A percentile compares a stretch with the other conserved stretches of the same genome.
These are phyloP conservation scores for Amanita phalloides DNA, from an alignment of 768 basidiomycete species.

Conservation along the genomic window DNA sequence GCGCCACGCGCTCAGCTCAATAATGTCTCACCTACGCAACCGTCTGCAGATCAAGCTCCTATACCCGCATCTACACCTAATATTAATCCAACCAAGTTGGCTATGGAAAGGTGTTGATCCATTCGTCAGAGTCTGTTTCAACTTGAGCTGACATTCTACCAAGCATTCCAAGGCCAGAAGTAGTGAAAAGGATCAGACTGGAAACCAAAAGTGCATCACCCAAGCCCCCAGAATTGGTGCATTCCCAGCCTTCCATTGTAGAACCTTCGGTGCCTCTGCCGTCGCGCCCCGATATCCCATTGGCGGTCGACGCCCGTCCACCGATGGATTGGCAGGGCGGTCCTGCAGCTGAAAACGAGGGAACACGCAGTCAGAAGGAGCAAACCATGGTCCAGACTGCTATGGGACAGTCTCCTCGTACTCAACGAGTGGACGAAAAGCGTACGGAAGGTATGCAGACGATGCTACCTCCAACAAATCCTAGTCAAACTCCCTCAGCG, in stretches of 20 bases:
- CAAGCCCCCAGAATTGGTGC: not conserved
- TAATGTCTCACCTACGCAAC: conserved; percentile 15
- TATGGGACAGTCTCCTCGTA: conserved; percentile 20
- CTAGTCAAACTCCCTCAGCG: conserved; percentile 70
- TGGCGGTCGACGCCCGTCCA: not conserved
- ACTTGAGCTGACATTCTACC: conserved; percentile 1
- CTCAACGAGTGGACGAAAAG: conserved; percentile 30
- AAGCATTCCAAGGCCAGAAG: conserved; percentile 73
- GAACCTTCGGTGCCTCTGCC: not conserved
- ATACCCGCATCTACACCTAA: conserved; percentile 8
- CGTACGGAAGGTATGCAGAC: conserved; percentile 28
- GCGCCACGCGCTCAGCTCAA: conserved; percentile 48
- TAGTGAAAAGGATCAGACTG: conserved; percentile 51
- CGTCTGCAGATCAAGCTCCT: conserved; percentile 15
- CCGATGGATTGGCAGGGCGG: not conserved
- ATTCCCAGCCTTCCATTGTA: not conserved
- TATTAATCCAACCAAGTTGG: conserved; percentile 39
- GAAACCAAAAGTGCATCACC: conserved; percentile 21
- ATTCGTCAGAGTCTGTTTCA: not conserved
- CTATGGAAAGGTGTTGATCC: conserved; percentile 51
- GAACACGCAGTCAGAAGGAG: not conserved
- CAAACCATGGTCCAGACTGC: conserved; percentile 12
- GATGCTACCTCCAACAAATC: conserved; percentile 73
- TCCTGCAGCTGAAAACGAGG: not conserved
- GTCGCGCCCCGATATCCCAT: not conserved